These are phyloP conservation scores for Lentinula aciculospora DNA, from an alignment of 768 basidiomycete species.

Conservation along the genomic window DNA sequence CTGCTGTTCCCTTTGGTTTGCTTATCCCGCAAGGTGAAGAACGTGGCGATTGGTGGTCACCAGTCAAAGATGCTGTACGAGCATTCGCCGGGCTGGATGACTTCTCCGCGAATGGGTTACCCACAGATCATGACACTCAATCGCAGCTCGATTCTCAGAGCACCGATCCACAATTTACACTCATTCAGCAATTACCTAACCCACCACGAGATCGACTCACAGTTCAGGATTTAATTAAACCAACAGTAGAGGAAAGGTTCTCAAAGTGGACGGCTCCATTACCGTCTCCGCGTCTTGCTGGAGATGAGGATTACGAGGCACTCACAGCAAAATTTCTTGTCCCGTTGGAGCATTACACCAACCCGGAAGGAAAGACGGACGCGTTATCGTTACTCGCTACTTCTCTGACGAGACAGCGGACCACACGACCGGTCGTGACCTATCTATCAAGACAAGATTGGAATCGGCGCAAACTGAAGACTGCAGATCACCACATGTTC, in stretches of 20 bases:
- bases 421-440: constrained; percentile 68
- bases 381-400: not conserved
- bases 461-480: constrained; percentile 78
- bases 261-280: not conserved
- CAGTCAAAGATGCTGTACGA: constrained; percentile 67
- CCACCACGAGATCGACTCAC: constrained; percentile 1
- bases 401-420: not conserved
- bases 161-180: not conserved
- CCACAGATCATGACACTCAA: constrained; percentile 33
- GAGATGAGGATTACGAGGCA: not conserved
- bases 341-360: not conserved
- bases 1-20: constrained; percentile 68
- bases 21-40: constrained; percentile 34
- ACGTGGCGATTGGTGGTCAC: constrained; percentile 80
- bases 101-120: constrained; percentile 8
- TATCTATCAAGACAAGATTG: constrained; percentile 89
- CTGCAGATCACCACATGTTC: constrained; percentile 59
- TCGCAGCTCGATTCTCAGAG: not conserved
- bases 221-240: constrained; percentile 2
- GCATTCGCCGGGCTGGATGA: constrained; percentile 59
- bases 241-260: not conserved
- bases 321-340: not conserved
- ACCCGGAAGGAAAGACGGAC: not conserved
- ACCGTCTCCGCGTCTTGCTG: not conserved
- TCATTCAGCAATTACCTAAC: not conserved